Conservation (phyloP, 495 filamentous ascomycete species). For the Aspergillus coremiiformis region DNA sequence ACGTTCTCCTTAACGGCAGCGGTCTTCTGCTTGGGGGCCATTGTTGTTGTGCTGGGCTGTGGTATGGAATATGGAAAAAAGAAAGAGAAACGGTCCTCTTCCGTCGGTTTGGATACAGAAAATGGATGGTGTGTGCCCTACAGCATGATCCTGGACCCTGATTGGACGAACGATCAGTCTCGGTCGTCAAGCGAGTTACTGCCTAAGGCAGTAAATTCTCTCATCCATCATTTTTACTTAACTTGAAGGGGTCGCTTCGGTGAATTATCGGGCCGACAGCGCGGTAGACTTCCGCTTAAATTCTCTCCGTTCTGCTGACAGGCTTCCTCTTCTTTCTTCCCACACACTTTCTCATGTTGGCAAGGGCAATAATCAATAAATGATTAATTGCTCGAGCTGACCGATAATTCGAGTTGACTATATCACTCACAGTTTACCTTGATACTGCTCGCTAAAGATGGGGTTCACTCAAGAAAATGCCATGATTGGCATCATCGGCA, state of each 20-base stretch:
- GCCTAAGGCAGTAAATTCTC: conserved; percentile 13
- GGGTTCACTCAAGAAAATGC: conserved; percentile 52
- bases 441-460: conserved; percentile 18
- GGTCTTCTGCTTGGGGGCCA: conserved; percentile 79
- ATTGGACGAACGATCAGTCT: conserved; percentile 20
- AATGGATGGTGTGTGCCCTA: conserved; percentile 44
- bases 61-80: conserved; percentile 39
- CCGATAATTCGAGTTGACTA: background rate
- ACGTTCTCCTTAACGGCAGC: conserved; percentile 87
- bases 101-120: conserved; percentile 18
- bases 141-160: conserved; percentile 9
- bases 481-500: conserved; percentile 87
- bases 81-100: conserved; percentile 16
- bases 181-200: conserved; percentile 27
- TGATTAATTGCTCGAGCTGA: background rate
- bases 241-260: conserved; percentile 11
- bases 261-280: conserved; percentile 27
- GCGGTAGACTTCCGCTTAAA: conserved; percentile 30
- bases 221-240: background rate
- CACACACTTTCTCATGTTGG: background rate
- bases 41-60: conserved; percentile 43
- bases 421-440: background rate
- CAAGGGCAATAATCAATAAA: background rate
- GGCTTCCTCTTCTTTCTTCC: conserved; percentile 2
- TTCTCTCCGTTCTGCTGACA: conserved; percentile 13